Conservation (phyloP, 345 rosid species). For the Linum trigynum region DNA sequence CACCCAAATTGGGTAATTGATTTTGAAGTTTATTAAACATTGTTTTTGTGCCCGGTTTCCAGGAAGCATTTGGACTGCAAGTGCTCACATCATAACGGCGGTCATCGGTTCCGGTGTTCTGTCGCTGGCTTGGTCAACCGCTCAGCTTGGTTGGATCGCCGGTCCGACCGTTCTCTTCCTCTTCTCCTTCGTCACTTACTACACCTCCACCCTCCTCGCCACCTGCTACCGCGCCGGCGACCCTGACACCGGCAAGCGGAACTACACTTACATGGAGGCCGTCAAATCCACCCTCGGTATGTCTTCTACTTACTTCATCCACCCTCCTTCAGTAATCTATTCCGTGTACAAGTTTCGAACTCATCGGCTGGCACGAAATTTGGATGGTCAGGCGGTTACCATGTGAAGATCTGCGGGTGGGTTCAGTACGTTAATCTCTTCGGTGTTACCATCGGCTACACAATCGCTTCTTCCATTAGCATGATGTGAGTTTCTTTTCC, state of each 20-base stretch:
- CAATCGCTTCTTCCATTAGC: neutral
- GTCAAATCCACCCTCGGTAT: neutral
- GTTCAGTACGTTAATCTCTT: neutral
- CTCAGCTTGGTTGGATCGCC: constrained; percentile 4
- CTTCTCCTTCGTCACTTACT: neutral
- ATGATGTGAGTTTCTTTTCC: neutral
- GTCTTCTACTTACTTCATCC: neutral
- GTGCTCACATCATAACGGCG: neutral
- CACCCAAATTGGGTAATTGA: too few species aligned
- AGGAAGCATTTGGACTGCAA: neutral
- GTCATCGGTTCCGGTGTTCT: neutral
- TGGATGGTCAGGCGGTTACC: neutral
- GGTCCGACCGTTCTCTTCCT: neutral
- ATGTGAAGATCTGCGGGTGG: neutral
- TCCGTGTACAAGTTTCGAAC: neutral
- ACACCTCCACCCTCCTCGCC: constrained; percentile 1
- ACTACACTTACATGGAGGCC: constrained; percentile 2
- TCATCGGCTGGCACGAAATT: neutral
- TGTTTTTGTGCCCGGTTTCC: neutral
- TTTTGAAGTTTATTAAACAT: too few species aligned
- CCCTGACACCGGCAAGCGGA: neutral
- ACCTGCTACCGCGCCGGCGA: neutral
- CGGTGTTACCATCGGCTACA: neutral
- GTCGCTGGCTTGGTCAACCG: neutral
- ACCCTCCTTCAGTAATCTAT: neutral